Percentiles rank a stretch among this genome's conserved stretches.
Conservation (phyloP, 2,329 filamentous ascomycete genomes). For the Aspergillus ruber region DNA sequence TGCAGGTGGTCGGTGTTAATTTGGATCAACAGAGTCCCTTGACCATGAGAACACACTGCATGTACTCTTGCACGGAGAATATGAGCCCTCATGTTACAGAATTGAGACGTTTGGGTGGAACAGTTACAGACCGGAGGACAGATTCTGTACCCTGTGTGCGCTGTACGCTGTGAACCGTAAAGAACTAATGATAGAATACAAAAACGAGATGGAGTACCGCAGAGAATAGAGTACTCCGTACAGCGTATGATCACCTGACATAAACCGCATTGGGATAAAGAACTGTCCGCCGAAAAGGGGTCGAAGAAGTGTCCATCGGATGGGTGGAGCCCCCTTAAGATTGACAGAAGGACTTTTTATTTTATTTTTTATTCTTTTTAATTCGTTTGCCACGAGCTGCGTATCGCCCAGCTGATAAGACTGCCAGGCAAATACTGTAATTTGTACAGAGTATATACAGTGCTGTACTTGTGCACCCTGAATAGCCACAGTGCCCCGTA, state of each 20-base stretch:
- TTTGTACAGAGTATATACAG: no score
- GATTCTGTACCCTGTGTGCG: neutral
- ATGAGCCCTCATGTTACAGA: neutral
- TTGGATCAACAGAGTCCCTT: slow-evolving; percentile 22
- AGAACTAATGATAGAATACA: no score
- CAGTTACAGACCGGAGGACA: no score
- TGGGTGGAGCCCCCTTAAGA: neutral
- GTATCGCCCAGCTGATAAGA: no score
- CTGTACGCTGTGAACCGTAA: neutral
- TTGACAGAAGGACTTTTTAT: no score
- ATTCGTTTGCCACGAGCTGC: no score
- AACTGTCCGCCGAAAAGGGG: neutral
- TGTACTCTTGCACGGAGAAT: neutral
- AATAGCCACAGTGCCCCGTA: no score
- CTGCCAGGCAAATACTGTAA: no score
- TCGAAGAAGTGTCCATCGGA: no score
- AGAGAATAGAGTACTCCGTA: neutral
- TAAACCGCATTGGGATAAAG: neutral
- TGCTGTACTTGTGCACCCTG: no score
- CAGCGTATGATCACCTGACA: neutral
- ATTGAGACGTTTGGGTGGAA: neutral
- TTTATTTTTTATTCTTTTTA: no score
- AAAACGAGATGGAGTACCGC: neutral
- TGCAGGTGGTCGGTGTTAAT: slow-evolving; percentile 23
- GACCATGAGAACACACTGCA: neutral